Percentiles rank a stretch among this genome's conserved stretches.
phyloP scores from a whole-genome alignment of 2,329 filamentous ascomycete genomes.

The Aspergillus udagawae region DNA sequence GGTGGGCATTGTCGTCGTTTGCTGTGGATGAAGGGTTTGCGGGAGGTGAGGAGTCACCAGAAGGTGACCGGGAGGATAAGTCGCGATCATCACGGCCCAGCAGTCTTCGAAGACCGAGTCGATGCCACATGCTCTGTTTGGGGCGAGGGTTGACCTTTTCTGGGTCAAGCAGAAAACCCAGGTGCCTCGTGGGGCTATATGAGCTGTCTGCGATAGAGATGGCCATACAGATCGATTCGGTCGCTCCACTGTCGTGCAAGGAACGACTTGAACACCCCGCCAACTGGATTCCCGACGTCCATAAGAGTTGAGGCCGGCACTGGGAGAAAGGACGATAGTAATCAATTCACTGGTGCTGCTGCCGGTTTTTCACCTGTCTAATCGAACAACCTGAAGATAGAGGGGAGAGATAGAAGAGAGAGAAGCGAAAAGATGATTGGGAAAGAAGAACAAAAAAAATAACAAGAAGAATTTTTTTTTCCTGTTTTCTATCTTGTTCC shows the following conservation, averaged over 20 bases:
- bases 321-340: background rate
- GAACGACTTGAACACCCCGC: conserved; percentile 34
- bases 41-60: conserved; percentile 12
- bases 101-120: conserved; percentile 40
- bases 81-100: conserved; percentile 39
- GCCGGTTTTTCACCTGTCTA: background rate
- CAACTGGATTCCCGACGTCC: conserved; percentile 31
- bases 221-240: conserved; percentile 37
- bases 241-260: conserved; percentile 24
- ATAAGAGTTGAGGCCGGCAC: conserved; percentile 29
- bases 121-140: conserved; percentile 46
- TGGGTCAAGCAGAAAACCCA: conserved; percentile 32
- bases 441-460: conserved; percentile 2
- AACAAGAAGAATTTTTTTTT: conserved; percentile 1
- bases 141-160: conserved; percentile 30
- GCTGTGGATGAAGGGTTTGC: conserved; percentile 12
- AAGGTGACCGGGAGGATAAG: conserved; percentile 22
- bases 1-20: conserved; percentile 11
- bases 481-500: background rate
- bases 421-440: conserved; percentile 2
- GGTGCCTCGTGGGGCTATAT: conserved; percentile 32
- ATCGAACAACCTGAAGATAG: background rate
- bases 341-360: background rate
- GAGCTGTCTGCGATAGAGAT: conserved; percentile 38
- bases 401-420: conserved; percentile 1